These are phyloP conservation scores for Eimeria maxima DNA, from an alignment of 169 alveolate species.

Conservation along the genomic window DNA sequence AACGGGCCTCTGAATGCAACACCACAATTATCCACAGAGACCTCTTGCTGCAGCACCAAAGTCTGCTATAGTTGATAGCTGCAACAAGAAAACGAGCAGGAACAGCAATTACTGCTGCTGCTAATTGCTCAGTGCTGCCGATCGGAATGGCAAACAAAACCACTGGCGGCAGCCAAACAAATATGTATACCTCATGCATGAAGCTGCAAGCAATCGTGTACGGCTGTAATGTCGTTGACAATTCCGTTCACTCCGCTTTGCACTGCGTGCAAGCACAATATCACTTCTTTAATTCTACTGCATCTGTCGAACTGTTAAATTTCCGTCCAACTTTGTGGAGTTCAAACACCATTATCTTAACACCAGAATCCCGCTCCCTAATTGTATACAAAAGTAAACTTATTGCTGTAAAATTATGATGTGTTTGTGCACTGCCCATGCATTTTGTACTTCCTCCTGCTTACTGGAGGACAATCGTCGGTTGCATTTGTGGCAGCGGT, in stretches of 20 bases:
- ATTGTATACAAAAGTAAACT: not conserved
- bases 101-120: not conserved
- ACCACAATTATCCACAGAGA: not conserved
- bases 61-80: not conserved
- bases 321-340: no score
- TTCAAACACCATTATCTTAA: no score
- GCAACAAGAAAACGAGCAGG: not conserved
- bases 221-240: not conserved
- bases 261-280: not conserved
- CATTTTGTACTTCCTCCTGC: not conserved
- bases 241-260: not conserved
- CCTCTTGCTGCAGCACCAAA: not conserved
- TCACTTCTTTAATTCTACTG: no score
- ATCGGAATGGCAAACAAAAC: not conserved
- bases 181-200: not conserved
- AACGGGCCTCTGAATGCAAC: constrained; percentile 57
- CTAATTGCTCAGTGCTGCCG: not conserved
- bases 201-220: not conserved
- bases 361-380: not conserved
- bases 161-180: not conserved
- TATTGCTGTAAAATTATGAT: not conserved
- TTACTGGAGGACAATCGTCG: not conserved
- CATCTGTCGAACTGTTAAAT: no score
- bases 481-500: constrained; percentile 24
- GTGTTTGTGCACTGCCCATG: not conserved